These are phyloP conservation scores for Cladophialophora chaetospira DNA, from an alignment of 2,329 filamentous ascomycete genomes.

Conservation along the genomic window DNA sequence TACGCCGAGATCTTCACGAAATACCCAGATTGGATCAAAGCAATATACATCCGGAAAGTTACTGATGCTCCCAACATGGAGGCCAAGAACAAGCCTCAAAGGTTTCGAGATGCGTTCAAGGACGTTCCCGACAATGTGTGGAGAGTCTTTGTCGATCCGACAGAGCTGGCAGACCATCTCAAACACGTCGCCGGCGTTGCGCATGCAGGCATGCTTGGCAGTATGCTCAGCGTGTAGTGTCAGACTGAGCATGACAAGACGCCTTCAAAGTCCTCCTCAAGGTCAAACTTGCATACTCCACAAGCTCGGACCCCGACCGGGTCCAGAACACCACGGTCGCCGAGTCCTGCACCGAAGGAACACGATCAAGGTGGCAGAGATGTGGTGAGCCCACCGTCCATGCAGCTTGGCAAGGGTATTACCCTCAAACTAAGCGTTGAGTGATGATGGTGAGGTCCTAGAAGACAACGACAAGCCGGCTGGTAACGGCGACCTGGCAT, in stretches of 20 bases:
- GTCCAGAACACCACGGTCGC: conserved; percentile 20
- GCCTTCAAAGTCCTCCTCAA: conserved; percentile 10
- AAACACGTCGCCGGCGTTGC: conserved; percentile 29
- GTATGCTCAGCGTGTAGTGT: conserved; percentile 25
- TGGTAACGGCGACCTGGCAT: no score
- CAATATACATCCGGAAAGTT: conserved; percentile 85
- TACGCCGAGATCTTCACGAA: conserved; percentile 76
- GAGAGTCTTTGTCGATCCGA: conserved; percentile 79
- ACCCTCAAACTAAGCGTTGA: background rate
- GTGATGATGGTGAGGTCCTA: background rate
- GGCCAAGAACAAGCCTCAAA: conserved; percentile 69
- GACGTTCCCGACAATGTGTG: conserved; percentile 70
- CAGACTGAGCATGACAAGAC: conserved; percentile 21
- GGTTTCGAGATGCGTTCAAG: conserved; percentile 83
- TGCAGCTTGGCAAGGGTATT: background rate
- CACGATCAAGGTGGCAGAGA: background rate
- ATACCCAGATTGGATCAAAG: conserved; percentile 73
- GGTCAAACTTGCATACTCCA: conserved; percentile 6
- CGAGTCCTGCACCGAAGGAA: conserved; percentile 9
- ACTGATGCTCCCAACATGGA: conserved; percentile 73
- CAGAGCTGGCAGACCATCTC: conserved; percentile 56
- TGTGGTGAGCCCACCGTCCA: background rate
- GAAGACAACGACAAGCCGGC: no score
- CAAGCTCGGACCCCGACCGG: conserved; percentile 17
- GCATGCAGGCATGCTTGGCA: conserved; percentile 22